Conservation (phyloP, 305 asterid genomes). For the Fraxinus latifolia region DNA sequence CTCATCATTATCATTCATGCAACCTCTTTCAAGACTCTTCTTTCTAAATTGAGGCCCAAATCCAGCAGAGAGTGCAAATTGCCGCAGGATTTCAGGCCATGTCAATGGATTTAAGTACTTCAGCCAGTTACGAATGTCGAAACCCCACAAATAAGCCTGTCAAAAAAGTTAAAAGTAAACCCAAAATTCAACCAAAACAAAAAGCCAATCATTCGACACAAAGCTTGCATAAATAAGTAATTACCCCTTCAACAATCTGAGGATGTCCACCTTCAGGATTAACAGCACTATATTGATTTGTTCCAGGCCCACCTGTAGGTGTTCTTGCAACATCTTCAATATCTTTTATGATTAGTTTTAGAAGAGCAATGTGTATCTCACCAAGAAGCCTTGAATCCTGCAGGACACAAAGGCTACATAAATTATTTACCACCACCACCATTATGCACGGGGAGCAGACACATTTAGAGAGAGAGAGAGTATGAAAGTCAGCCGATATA, state of each 20-base stretch:
- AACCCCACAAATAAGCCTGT: slow-evolving; percentile 97
- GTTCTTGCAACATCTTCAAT: slow-evolving; percentile 93
- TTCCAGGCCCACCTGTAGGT: slow-evolving; percentile 98
- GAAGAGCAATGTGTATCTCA: slow-evolving; percentile 74
- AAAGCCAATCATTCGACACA: not conserved
- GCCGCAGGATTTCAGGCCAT: slow-evolving; percentile 94
- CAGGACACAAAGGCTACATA: slow-evolving; percentile 20
- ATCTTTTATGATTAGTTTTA: slow-evolving; percentile 82
- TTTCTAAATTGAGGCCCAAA: slow-evolving; percentile 86
- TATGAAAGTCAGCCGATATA: not conserved
- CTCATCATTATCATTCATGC: slow-evolving; percentile 62
- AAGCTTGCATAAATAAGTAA: slow-evolving; percentile 21
- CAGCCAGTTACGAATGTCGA: slow-evolving; percentile 90
- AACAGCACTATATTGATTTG: slow-evolving; percentile 89
- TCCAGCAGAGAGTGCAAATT: slow-evolving; percentile 93
- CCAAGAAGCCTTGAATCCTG: slow-evolving; percentile 95
- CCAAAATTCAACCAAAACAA: not conserved
- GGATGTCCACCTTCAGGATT: slow-evolving; percentile 98
- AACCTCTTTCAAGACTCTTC: slow-evolving; percentile 50
- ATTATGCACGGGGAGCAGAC: not conserved
- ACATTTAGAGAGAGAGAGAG: not conserved
- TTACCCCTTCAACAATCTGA: slow-evolving; percentile 96
- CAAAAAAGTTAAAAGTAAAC: slow-evolving; percentile 25
- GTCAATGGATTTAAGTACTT: slow-evolving; percentile 81
- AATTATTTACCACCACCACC: not conserved